phyloP scores from a whole-genome alignment of 2,329 filamentous ascomycete species.

The Colletotrichum aenigma region DNA sequence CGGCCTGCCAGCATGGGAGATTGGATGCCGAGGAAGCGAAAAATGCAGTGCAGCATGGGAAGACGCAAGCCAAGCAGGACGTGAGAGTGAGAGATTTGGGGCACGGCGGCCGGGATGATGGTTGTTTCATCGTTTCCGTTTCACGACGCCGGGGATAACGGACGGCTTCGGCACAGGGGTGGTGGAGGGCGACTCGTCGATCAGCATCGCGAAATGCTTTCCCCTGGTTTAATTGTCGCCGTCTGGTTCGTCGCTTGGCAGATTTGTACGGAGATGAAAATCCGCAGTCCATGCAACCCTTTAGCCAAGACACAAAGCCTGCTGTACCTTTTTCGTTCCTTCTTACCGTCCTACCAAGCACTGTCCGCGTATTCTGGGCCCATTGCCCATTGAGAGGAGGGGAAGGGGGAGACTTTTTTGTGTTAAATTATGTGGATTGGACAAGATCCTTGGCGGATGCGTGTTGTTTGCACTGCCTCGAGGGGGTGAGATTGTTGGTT shows the following conservation, averaged over 20 bases:
- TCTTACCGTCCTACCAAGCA: not conserved
- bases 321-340: not conserved
- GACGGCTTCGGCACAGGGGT: not conserved
- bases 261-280: not conserved
- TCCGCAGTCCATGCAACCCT: not conserved
- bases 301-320: not conserved
- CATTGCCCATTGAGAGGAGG: not conserved
- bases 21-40: not conserved
- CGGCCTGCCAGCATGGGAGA: not conserved
- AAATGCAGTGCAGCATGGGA: not conserved
- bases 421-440: not conserved
- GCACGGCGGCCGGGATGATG: not conserved
- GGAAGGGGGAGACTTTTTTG: not conserved
- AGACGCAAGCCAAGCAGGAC: not conserved
- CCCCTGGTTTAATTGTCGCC: not conserved
- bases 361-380: not conserved
- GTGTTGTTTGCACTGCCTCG: not conserved
- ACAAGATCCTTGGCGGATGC: not conserved
- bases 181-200: not conserved
- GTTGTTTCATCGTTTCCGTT: constrained; percentile 5
- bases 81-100: not conserved
- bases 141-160: not conserved
- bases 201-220: not conserved
- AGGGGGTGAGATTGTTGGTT: not conserved
- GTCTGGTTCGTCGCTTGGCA: not conserved